Evolutionary conservation across 2,329 filamentous ascomycete genomes (phyloP), one percentile per base, ranked within the genome.

Genomic region (Graphilbum ipis-grandicollis): DNA sequence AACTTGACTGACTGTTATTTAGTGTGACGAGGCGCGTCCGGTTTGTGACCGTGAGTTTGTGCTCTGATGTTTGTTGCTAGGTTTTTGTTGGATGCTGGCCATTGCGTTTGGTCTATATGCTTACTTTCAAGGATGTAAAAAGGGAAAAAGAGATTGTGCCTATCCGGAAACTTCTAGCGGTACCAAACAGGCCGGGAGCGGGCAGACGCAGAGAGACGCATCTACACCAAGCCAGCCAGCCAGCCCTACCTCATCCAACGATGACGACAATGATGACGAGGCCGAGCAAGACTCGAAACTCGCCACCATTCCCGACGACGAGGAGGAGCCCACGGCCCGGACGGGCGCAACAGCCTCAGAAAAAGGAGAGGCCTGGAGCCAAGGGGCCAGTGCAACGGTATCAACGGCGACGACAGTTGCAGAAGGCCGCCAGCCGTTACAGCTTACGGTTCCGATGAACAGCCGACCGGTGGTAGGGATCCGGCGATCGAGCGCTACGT

Each of bases 1-100:
- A n/a, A n/a, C n/a, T n/a, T n/a, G n/a, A n/a, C n/a, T n/a, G n/a
- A n/a, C n/a, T n/a, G n/a, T n/a, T n/a, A n/a, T n/a, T n/a, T 47
- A 93, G 81, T 98, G 90, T 55, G 90, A 96, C 53, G 90, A 98
- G 57, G 71, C 65, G 18, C 81, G 77, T 48, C 90, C 90, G 12
- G 67, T 81, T 37, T 96, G 90, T 58, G 86, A 94, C 53, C 65
- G 75, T 79, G 61, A 66, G 47, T 40, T 23, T n/a, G n/a, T n/a
- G n/a, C n/a, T n/a, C n/a, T n/a, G n/a, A n/a, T n/a, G n/a, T n/a
- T n/a, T n/a, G n/a, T n/a, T n/a, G n/a, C n/a, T n/a, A n/a, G n/a
- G n/a, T n/a, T n/a, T n/a, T n/a, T n/a, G n/a, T n/a, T n/a, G n/a
- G n/a, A n/a, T n/a, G n/a, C n/a, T n/a, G n/a, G n/a, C n/a, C n/a